phyloP scores from a whole-genome alignment of 1,284 basidiomycete genomes.

The Pseudozyma tsukubaensis region DNA sequence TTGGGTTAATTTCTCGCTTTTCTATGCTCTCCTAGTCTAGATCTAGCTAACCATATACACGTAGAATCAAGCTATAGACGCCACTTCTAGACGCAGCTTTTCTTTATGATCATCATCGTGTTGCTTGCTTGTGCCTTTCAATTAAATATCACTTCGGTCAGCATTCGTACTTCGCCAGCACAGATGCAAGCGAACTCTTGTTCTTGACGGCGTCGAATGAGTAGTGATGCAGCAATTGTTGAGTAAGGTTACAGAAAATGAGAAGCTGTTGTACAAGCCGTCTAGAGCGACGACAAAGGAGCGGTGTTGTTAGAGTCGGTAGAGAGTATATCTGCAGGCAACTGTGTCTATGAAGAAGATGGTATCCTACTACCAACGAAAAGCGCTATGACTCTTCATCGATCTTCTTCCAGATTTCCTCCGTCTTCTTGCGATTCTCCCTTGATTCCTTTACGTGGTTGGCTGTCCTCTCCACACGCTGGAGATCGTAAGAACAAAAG shows the following conservation, averaged over 20 bases:
- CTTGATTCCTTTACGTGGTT: constrained; percentile 36
- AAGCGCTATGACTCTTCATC: constrained; percentile 37
- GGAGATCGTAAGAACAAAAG: no score
- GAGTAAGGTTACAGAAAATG: constrained; percentile 9
- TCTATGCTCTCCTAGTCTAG: not conserved
- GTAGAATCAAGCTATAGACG: no score
- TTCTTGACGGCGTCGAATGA: not conserved
- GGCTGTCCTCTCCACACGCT: constrained; percentile 44
- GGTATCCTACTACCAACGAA: not conserved
- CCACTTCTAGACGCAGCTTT: no score
- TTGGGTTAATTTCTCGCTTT: not conserved
- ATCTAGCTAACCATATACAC: not conserved
- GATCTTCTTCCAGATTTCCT: constrained; percentile 52
- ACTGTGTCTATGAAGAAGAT: not conserved
- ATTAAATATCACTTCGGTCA: no score
- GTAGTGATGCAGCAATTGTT: not conserved
- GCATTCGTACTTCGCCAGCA: no score
- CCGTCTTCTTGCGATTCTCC: constrained; percentile 44
- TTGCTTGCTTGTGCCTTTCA: no score
- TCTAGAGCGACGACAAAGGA: not conserved
- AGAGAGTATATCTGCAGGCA: no score
- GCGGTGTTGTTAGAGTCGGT: not conserved
- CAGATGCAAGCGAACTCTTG: not conserved
- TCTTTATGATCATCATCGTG: no score
- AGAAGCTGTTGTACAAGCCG: constrained; percentile 15